phyloP scores from a whole-genome alignment of 352 stramenopile genomes.

The Pythium chondricola region DNA sequence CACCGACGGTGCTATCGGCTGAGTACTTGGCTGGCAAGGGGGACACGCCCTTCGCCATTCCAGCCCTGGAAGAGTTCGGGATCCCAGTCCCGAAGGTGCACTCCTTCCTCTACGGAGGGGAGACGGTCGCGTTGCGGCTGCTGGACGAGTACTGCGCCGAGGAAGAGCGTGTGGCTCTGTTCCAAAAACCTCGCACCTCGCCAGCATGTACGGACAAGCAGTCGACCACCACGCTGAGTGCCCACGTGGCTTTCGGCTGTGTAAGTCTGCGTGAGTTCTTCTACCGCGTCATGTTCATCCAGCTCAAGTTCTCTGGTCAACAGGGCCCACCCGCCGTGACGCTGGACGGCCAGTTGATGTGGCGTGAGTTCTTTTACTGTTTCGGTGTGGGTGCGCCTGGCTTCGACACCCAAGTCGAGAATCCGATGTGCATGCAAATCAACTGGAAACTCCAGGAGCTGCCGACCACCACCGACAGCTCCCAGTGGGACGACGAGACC shows the following conservation, averaged over 20 bases:
- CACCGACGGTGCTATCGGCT: constrained; percentile 11
- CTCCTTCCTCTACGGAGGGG: constrained; percentile 49
- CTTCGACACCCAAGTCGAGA: constrained; percentile 88
- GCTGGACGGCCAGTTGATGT: constrained; percentile 93
- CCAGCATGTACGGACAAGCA: constrained; percentile 75
- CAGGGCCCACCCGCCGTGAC: constrained; percentile 78
- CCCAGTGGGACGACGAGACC: constrained; percentile 26
- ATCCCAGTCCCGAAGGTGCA: constrained; percentile 24
- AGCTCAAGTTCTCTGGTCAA: constrained; percentile 85
- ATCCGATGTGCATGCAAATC: constrained; percentile 84
- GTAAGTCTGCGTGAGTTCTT: constrained; percentile 77
- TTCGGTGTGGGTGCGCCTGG: constrained; percentile 50
- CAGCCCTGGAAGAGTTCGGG: constrained; percentile 34
- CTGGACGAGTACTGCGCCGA: constrained; percentile 56
- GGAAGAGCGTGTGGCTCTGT: constrained; percentile 77
- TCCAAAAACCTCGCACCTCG: constrained; percentile 95
- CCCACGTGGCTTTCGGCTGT: constrained; percentile 90
- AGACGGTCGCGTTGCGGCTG: constrained; percentile 38
- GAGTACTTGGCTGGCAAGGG: constrained; percentile 23
- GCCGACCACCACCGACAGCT: constrained; percentile 7
- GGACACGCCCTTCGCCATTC: constrained; percentile 31
- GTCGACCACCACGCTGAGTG: constrained; percentile 92
- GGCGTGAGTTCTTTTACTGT: constrained; percentile 94
- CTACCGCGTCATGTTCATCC: constrained; percentile 78
- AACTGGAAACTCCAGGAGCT: constrained; percentile 46